Base-by-base conservation (phyloP, 495 filamentous ascomycete species). In the Xylaria flabelliformis region DNA sequence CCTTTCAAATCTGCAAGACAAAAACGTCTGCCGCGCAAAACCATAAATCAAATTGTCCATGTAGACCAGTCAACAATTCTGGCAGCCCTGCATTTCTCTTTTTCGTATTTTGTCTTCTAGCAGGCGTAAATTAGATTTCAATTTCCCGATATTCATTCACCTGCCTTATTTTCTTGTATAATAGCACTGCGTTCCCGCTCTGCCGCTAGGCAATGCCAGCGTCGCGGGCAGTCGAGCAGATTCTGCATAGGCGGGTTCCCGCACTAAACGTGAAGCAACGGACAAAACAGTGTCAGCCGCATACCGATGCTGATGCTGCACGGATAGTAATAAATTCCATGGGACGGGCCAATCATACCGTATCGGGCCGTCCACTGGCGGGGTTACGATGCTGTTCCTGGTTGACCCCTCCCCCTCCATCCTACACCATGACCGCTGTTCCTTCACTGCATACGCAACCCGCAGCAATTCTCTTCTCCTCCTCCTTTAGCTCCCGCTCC, bases 401-500 rank as follows among this genome's bases (percentile, higher is more conserved):
- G 58, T 21, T 39, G 58, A 29, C 67, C 42, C 64, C 71, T 53
- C 39, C 64, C 42, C 51, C 71, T 62, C 51, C 29, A 42, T 46
- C 48, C 62, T 72, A 55, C 48, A 73, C 67, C 74, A 70, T 63
- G 65, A 68, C 72, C 75, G 73, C 82, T 79, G 78, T 73, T 75
- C 63, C 62, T 75, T 64, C 74, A 64, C 59, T 73, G 72, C 75
- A 36, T 69, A 79, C 56, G 58, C 72, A 67, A 74, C 72, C 73
- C 66, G 65, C 71, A 64, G 65, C 64, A 64, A 61, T 21, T 39
- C 39, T 67, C 69, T 48, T 42, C 24, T 32, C 56, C 50, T 51
- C 44, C 63, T 41, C 6, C 39, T 48, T 24, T 15, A 17, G 2
- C 13, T 26, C 36, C 12, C 41, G 6, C 42, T 19, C 50, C 44